Conservation (phyloP, 257 asterid species). For the Paulownia fortunei region DNA sequence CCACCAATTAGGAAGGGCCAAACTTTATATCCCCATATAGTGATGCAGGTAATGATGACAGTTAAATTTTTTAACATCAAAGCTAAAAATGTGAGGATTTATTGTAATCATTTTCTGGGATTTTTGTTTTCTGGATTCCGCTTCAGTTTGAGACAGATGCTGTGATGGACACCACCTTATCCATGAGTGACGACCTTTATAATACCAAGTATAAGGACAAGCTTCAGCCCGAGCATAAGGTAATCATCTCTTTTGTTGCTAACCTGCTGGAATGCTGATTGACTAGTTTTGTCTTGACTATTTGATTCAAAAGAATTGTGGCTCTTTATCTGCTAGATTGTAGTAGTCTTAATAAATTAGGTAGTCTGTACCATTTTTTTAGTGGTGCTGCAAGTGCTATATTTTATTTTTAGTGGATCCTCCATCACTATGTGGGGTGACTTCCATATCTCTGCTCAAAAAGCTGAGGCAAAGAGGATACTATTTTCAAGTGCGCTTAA, state of each 20-base stretch:
- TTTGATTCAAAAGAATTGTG: neutral
- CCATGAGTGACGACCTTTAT: slow-evolving; percentile 77
- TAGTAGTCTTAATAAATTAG: neutral
- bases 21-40: slow-evolving; percentile 90
- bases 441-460: slow-evolving; percentile 18
- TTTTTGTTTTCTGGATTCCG: neutral
- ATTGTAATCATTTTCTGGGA: slow-evolving; percentile 11
- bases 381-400: neutral
- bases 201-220: slow-evolving; percentile 74
- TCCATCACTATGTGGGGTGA: neutral
- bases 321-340: slow-evolving; percentile 1
- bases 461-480: slow-evolving; percentile 1
- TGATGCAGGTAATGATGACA: slow-evolving; percentile 71
- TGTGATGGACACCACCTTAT: slow-evolving; percentile 64
- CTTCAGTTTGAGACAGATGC: slow-evolving; percentile 88
- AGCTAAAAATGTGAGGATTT: slow-evolving; percentile 11
- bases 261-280: slow-evolving; percentile 7
- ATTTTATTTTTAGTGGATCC: neutral
- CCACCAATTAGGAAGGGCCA: slow-evolving; percentile 98
- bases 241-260: slow-evolving; percentile 29
- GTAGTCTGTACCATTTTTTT: neutral
- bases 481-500: slow-evolving; percentile 16
- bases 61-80: neutral
- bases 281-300: neutral
- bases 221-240: slow-evolving; percentile 70